These are phyloP conservation scores for Stereocaulon alpinum DNA, from an alignment of 495 filamentous ascomycete genomes.

Conservation along the genomic window DNA sequence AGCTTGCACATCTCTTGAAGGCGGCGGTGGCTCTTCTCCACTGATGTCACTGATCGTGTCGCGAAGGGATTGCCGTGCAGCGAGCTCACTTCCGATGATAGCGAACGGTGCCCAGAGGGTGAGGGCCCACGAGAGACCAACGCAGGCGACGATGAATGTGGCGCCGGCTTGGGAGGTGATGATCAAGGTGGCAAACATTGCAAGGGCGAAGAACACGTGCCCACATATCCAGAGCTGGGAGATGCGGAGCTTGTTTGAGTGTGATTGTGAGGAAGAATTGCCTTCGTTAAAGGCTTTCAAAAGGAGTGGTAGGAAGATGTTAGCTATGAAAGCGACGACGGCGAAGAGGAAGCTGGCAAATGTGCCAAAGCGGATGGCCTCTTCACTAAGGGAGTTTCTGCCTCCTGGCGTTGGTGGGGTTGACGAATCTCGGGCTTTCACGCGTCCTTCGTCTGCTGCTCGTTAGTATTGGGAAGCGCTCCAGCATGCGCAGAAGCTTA, in stretches of 20 bases:
- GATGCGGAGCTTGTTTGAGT: conserved; percentile 50
- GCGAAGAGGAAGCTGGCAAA: conserved; percentile 46
- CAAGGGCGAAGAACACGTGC: conserved; percentile 53
- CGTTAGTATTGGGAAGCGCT: conserved; percentile 48
- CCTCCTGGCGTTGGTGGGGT: not conserved
- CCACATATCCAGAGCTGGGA: conserved; percentile 58
- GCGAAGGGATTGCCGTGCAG: conserved; percentile 7
- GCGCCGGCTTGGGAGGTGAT: conserved; percentile 57
- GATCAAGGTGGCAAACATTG: conserved; percentile 66
- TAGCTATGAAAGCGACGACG: conserved; percentile 53
- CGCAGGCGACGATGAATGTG: conserved; percentile 45
- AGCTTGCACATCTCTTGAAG: conserved; percentile 30
- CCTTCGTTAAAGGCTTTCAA: conserved; percentile 49
- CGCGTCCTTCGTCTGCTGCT: conserved; percentile 19
- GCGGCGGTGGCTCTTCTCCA: conserved; percentile 1
- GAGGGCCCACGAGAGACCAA: conserved; percentile 41
- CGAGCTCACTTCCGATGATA: conserved; percentile 34
- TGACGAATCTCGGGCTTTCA: conserved; percentile 34
- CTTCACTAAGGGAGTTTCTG: not conserved
- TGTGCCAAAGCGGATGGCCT: conserved; percentile 18
- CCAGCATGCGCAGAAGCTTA: conserved; percentile 25
- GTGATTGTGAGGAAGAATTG: conserved; percentile 43
- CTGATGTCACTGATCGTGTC: conserved; percentile 20
- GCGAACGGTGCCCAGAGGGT: conserved; percentile 43
- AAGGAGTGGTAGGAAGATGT: conserved; percentile 55